Conservation (phyloP, 1,139 yeast genomes). For the Pichia sp. region DNA sequence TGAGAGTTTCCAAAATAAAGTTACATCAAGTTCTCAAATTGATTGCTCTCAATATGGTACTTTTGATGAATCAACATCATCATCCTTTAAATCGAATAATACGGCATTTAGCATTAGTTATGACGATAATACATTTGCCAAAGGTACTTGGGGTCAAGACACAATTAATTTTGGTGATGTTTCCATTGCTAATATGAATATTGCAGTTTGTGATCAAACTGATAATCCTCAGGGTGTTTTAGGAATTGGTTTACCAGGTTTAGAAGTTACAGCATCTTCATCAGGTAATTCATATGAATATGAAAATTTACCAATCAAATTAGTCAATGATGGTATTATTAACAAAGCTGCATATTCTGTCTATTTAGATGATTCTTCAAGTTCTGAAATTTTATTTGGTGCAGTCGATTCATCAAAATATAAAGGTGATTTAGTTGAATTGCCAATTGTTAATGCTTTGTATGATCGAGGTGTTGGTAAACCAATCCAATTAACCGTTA, state of each 20-base stretch:
- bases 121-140: slow-evolving; percentile 57
- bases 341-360: slow-evolving; percentile 48
- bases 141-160: slow-evolving; percentile 64
- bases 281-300: slow-evolving; percentile 29
- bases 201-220: slow-evolving; percentile 53
- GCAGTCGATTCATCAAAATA: slow-evolving; percentile 52
- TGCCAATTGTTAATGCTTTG: slow-evolving; percentile 40
- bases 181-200: slow-evolving; percentile 40
- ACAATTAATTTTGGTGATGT: slow-evolving; percentile 38
- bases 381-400: slow-evolving; percentile 49
- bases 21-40: slow-evolving; percentile 2
- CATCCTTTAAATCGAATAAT: slow-evolving; percentile 40
- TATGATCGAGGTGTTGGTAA: slow-evolving; percentile 23
- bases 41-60: slow-evolving; percentile 43
- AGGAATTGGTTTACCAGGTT: slow-evolving; percentile 53
- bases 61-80: slow-evolving; percentile 41
- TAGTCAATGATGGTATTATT: slow-evolving; percentile 50
- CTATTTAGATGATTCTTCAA: slow-evolving; percentile 36
- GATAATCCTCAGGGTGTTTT: slow-evolving; percentile 52
- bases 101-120: slow-evolving; percentile 49
- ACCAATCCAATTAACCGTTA: slow-evolving; percentile 40
- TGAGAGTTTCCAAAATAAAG: not conserved
- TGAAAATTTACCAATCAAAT: slow-evolving; percentile 51
- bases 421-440: slow-evolving; percentile 38
- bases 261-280: slow-evolving; percentile 36